These are phyloP conservation scores for Leccinum truebloodii DNA, from an alignment of 768 basidiomycete species.

Conservation along the genomic window DNA sequence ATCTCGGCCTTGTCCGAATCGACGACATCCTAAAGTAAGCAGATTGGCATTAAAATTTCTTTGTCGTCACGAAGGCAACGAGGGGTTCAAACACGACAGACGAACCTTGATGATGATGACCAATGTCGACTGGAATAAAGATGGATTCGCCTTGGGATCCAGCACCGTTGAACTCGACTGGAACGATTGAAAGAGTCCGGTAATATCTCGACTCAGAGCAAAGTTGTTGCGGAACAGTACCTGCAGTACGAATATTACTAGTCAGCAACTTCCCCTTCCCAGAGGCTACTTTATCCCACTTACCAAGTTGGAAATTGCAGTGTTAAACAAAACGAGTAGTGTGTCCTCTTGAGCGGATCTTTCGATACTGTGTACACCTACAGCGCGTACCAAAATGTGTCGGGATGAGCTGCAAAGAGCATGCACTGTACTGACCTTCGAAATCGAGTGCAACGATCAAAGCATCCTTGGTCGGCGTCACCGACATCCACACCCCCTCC, in stretches of 20 bases:
- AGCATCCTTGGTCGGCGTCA: slow-evolving; percentile 55
- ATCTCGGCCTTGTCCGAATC: slow-evolving; percentile 63
- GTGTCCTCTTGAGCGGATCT: slow-evolving; percentile 64
- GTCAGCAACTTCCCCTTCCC: not conserved
- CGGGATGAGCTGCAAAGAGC: not conserved
- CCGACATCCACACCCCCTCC: slow-evolving; percentile 69
- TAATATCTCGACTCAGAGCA: slow-evolving; percentile 58
- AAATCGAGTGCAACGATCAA: slow-evolving; percentile 64
- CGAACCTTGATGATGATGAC: slow-evolving; percentile 63
- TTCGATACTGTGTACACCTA: slow-evolving; percentile 64
- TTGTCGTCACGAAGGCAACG: not conserved
- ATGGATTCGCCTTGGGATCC: slow-evolving; percentile 58
- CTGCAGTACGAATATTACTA: slow-evolving; percentile 29
- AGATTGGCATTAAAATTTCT: not conserved
- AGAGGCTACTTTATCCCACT: slow-evolving; percentile 31
- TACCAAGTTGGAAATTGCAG: slow-evolving; percentile 64
- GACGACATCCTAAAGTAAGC: slow-evolving; percentile 53
- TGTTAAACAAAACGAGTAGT: slow-evolving; percentile 62
- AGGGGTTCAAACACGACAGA: not conserved
- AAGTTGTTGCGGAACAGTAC: slow-evolving; percentile 69
- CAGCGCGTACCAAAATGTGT: not conserved
- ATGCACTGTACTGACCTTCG: slow-evolving; percentile 42
- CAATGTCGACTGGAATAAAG: slow-evolving; percentile 57
- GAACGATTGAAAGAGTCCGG: slow-evolving; percentile 62
- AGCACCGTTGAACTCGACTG: slow-evolving; percentile 58